Base-by-base conservation (phyloP, 768 basidiomycete genomes). In the Inosperma sp. region DNA sequence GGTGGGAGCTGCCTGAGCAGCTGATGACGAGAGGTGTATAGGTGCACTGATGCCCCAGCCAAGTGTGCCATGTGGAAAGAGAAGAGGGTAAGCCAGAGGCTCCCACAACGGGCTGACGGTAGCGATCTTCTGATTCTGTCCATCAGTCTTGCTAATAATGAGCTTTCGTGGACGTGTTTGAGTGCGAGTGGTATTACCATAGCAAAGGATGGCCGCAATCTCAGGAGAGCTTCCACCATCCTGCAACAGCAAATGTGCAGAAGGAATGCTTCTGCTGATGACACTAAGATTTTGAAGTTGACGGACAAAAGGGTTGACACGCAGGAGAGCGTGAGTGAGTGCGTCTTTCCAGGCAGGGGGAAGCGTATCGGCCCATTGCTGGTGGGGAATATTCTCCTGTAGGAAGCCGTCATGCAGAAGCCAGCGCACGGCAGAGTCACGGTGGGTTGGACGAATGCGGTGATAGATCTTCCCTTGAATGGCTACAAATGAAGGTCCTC, bases 21-120 rank as follows among this genome's bases (percentile, higher is more conserved):
- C 22, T 2, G 51, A 8, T 4, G 1, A 68, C 49, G 41, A n/a
- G n/a, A n/a, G n/a, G n/a, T n/a, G n/a, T n/a, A n/a, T 71, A 72
- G 44, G 65, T 62, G 71, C 51, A 5, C 30, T 12, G 4, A 65
- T 7, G 0, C 68, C 70, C 70, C 70, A 73, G 0, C 69, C 70
- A 0, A 65, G 52, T 0, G 66, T 65, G 7, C 60, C 72, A 53
- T 65, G 60, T 12, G 69, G 72, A 45, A 72, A 72, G 7, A 72
- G 50, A 0, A 72, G 54, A 2, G 72, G 70, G 52, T 72, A 72
- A 1, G 59, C 58, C 0, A 73, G 50, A 0, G 72, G 69, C 44
- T 73, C 71, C 66, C 68, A 72, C 6, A 69, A 37, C 0, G 62
- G 60, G 27, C 68, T 68, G 10, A 61, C 29, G 7, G 59, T 64